A percentile compares a stretch with the other conserved stretches of the same genome.
These are phyloP conservation scores for Sporothrix mexicana DNA, from an alignment of 2,329 filamentous ascomycete genomes.

Conservation along the genomic window DNA sequence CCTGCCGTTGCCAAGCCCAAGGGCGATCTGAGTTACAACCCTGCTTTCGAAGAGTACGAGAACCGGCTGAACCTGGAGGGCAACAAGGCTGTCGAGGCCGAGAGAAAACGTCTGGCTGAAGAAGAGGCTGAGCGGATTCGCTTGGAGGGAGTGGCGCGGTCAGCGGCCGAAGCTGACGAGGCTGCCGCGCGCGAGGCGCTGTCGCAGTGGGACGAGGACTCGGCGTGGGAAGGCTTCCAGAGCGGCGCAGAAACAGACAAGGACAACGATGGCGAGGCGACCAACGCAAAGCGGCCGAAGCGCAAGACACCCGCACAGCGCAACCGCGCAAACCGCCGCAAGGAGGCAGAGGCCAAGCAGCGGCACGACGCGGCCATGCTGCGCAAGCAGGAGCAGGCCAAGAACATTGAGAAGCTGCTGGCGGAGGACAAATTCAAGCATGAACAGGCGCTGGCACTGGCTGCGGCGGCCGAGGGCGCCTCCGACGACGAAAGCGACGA, in stretches of 20 bases:
- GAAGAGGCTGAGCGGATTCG: constrained; percentile 70
- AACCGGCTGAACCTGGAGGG: constrained; percentile 75
- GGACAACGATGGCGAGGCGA: constrained; percentile 36
- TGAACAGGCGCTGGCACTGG: constrained; percentile 56
- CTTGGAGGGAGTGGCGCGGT: constrained; percentile 70
- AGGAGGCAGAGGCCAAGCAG: constrained; percentile 79
- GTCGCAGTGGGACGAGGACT: constrained; percentile 82
- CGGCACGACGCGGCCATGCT: constrained; percentile 79
- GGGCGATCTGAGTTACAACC: constrained; percentile 91
- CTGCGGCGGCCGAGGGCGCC: constrained; percentile 53
- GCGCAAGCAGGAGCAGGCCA: constrained; percentile 72
- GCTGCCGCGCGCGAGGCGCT: constrained; percentile 69
- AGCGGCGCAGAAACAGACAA: constrained; percentile 73
- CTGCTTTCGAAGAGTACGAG: constrained; percentile 84
- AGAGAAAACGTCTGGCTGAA: constrained; percentile 73
- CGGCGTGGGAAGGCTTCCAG: constrained; percentile 88
- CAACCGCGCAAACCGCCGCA: constrained; percentile 86
- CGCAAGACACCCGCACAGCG: constrained; percentile 86
- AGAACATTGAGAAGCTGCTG: constrained; percentile 75
- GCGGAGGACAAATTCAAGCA: constrained; percentile 65
- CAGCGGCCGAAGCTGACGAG: constrained; percentile 75
- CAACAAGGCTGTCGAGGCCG: constrained; percentile 77
- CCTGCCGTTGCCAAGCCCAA: constrained; percentile 79
- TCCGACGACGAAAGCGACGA: constrained; percentile 55
- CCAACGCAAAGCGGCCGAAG: constrained; percentile 73